Percentiles rank a stretch among this genome's conserved stretches.
Evolutionary conservation across 257 asterid species (phyloP).

Genomic region (Knoxia roxburghii): DNA sequence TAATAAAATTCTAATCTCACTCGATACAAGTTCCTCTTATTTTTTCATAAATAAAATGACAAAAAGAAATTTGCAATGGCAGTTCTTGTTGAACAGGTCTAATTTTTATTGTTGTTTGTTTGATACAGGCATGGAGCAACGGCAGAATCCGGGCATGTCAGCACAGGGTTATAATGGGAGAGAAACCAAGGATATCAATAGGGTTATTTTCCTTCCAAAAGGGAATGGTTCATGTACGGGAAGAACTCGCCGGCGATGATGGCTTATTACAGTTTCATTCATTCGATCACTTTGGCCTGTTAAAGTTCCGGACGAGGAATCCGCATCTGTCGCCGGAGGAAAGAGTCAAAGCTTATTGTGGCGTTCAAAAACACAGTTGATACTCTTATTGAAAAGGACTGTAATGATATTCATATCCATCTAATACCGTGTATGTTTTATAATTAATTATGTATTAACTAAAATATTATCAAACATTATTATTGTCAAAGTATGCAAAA

Average conservation of each 20-base stretch:
- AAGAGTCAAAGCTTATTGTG: slow-evolving; percentile 47
- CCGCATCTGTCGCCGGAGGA: slow-evolving; percentile 29
- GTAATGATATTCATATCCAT: no score
- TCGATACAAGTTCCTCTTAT: no score
- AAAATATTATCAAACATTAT: no score
- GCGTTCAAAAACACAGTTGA: slow-evolving; percentile 1
- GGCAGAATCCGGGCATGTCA: slow-evolving; percentile 45
- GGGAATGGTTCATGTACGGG: slow-evolving; percentile 40
- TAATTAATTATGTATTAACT: no score
- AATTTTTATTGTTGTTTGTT: neutral
- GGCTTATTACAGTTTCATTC: slow-evolving; percentile 43
- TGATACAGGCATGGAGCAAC: slow-evolving; percentile 64
- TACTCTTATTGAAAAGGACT: no score
- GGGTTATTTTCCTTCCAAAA: slow-evolving; percentile 48
- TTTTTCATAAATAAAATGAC: no score
- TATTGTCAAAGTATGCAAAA: no score
- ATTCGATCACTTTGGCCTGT: slow-evolving; percentile 45
- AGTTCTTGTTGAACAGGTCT: no score
- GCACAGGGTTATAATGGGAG: slow-evolving; percentile 50
- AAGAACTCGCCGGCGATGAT: slow-evolving; percentile 45
- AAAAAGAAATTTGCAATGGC: no score
- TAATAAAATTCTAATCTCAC: no score
- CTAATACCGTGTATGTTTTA: no score
- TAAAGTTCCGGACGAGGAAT: slow-evolving; percentile 26
- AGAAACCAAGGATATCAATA: slow-evolving; percentile 37